These are phyloP conservation scores for Sporothrix luriei DNA, from an alignment of 2,329 filamentous ascomycete species.

Conservation along the genomic window DNA sequence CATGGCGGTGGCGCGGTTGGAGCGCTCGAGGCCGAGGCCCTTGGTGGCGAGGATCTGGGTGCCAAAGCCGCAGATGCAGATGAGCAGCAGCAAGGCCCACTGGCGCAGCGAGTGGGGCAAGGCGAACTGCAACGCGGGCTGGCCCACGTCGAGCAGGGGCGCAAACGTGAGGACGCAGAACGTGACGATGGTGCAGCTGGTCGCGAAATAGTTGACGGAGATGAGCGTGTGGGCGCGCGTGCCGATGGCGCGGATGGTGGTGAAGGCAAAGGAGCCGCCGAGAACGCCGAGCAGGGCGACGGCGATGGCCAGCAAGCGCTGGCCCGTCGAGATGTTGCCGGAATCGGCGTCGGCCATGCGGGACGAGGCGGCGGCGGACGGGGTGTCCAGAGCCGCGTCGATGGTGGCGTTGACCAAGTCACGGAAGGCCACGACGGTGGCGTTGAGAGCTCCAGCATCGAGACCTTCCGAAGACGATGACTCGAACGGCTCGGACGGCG, in stretches of 20 bases:
- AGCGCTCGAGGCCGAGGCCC: slow-evolving; percentile 69
- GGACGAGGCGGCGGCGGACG: neutral
- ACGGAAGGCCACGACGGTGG: neutral
- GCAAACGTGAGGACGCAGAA: slow-evolving; percentile 59
- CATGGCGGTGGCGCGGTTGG: slow-evolving; percentile 61
- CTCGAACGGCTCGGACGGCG: neutral
- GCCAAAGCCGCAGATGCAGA: slow-evolving; percentile 75
- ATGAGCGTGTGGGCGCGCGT: slow-evolving; percentile 79
- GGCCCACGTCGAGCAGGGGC: slow-evolving; percentile 49
- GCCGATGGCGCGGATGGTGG: slow-evolving; percentile 77
- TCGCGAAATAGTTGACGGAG: slow-evolving; percentile 80
- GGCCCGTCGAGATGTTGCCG: slow-evolving; percentile 27
- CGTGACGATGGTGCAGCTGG: slow-evolving; percentile 70
- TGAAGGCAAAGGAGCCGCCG: slow-evolving; percentile 73
- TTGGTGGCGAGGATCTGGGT: slow-evolving; percentile 86
- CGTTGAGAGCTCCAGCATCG: neutral
- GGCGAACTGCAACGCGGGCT: slow-evolving; percentile 52
- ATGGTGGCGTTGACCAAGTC: neutral
- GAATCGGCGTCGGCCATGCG: slow-evolving; percentile 2
- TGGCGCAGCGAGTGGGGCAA: slow-evolving; percentile 51
- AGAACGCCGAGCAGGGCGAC: slow-evolving; percentile 72
- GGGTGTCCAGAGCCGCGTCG: neutral
- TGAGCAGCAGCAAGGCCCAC: slow-evolving; percentile 67
- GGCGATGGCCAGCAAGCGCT: slow-evolving; percentile 36
- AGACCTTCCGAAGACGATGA: neutral